Percentiles rank a stretch among this genome's conserved stretches.
phyloP scores from a whole-genome alignment of 148 eudicot genomes.

The Selenicereus undatus region DNA sequence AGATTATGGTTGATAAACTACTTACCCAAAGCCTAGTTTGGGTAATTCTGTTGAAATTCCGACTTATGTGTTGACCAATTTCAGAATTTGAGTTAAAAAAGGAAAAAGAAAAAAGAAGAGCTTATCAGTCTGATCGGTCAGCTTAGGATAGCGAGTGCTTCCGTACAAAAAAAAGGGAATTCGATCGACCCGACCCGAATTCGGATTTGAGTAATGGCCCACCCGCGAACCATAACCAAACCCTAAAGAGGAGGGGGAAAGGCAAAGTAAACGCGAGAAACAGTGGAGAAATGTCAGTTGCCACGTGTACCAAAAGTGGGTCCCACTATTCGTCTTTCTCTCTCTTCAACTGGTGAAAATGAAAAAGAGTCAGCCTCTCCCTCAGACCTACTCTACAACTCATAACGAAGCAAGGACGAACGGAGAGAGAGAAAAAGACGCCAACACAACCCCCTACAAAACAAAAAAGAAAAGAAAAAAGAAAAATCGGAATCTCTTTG shows the following conservation, averaged over 20 bases:
- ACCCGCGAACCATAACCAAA: conserved; percentile 2
- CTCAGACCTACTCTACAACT: conserved; percentile 5
- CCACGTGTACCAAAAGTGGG: not conserved
- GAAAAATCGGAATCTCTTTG: conserved; percentile 11
- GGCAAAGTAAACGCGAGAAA: not conserved
- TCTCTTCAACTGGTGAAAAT: not conserved
- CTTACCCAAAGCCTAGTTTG: not conserved
- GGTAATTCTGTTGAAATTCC: not conserved
- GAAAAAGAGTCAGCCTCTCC: conserved; percentile 8
- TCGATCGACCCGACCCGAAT: not conserved
- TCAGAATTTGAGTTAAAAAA: not conserved
- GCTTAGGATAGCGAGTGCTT: not conserved
- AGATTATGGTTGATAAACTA: not conserved
- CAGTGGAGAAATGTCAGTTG: conserved; percentile 2
- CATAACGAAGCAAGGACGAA: not conserved
- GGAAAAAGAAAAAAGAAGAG: not conserved
- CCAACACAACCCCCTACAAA: not conserved
- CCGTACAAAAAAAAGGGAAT: not conserved
- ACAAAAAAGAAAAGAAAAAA: not conserved
- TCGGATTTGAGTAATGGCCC: not conserved
- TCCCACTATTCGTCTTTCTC: not conserved
- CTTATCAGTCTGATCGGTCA: not conserved
- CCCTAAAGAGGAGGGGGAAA: not conserved
- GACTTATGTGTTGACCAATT: not conserved
- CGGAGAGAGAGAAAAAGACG: not conserved